Percentiles rank a stretch among this genome's conserved stretches.
Evolutionary conservation across 176 grass and related monocot species (phyloP).

Genomic region (Metroxylon sagu): DNA sequence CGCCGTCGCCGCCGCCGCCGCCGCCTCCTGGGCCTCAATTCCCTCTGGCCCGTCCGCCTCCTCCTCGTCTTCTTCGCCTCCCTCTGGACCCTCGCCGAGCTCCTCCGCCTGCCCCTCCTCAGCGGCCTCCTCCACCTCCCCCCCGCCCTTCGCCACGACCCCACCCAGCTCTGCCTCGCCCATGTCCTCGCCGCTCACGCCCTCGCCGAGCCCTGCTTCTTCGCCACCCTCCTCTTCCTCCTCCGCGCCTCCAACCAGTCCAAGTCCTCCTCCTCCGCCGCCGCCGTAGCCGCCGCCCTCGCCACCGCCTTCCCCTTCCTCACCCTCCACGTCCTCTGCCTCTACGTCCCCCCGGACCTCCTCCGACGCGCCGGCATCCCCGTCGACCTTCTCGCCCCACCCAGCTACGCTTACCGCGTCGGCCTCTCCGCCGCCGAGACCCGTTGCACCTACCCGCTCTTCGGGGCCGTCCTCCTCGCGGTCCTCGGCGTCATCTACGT

Average conservation of each 20-base stretch:
- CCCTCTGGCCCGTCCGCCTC: conserved; percentile 12
- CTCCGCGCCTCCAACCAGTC: conserved; percentile 15
- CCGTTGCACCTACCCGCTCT: conserved; percentile 31
- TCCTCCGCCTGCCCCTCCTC: conserved; percentile 21
- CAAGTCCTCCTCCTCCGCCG: background rate
- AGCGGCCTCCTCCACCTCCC: background rate
- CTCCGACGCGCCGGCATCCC: conserved; percentile 9
- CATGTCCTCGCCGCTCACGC: conserved; percentile 32
- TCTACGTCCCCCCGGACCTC: conserved; percentile 5
- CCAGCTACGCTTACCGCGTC: conserved; percentile 1
- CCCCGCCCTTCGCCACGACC: conserved; percentile 19
- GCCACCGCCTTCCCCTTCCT: conserved; percentile 29
- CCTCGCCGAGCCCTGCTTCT: conserved; percentile 32
- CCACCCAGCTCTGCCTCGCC: conserved; percentile 14
- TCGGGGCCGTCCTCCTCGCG: conserved; percentile 26
- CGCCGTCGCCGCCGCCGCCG: conserved; percentile 1
- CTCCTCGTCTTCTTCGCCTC: conserved; percentile 31
- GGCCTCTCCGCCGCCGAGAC: too few species aligned
- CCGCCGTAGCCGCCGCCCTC: conserved; percentile 6
- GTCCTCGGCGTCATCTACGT: conserved; percentile 20
- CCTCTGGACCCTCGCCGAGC: conserved; percentile 15
- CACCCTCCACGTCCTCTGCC: conserved; percentile 10
- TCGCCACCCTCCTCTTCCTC: conserved; percentile 27
- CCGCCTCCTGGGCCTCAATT: conserved; percentile 26
- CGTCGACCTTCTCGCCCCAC: conserved; percentile 1